A percentile compares a stretch with the other conserved stretches of the same genome.
These are phyloP conservation scores for Wickerhamiella parazyma DNA, from an alignment of 805 yeast species.

Conservation along the genomic window DNA sequence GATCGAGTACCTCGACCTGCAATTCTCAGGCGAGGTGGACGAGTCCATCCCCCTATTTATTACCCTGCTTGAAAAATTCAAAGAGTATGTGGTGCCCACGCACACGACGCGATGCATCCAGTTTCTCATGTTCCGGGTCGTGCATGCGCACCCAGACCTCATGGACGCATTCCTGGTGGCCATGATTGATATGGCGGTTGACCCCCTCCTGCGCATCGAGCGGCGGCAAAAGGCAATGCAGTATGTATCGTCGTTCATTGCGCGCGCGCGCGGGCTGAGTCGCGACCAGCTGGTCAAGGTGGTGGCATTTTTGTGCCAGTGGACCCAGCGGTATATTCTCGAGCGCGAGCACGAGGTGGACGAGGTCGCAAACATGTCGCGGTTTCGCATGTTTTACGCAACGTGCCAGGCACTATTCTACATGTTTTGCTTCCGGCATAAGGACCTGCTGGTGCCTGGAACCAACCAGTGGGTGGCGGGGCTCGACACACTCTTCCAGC, in stretches of 20 bases:
- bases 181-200: conserved; percentile 70
- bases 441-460: conserved; percentile 34
- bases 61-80: conserved; percentile 62
- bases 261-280: conserved; percentile 65
- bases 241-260: conserved; percentile 77
- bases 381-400: conserved; percentile 79
- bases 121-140: conserved; percentile 63
- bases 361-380: conserved; percentile 67
- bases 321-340: conserved; percentile 67
- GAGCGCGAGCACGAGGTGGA: conserved; percentile 79
- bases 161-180: conserved; percentile 74
- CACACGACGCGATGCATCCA: conserved; percentile 84
- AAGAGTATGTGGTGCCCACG: conserved; percentile 75
- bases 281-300: conserved; percentile 67
- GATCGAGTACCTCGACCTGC: conserved; percentile 35
- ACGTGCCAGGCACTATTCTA: conserved; percentile 82
- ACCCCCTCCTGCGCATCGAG: conserved; percentile 51
- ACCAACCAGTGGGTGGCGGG: conserved; percentile 28
- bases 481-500: conserved; percentile 74
- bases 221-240: conserved; percentile 82
- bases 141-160: conserved; percentile 71
- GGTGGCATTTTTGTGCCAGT: conserved; percentile 64
- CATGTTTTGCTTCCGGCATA: conserved; percentile 80
- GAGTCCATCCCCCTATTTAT: conserved; percentile 53
- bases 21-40: conserved; percentile 38